Percentiles rank a stretch among this genome's conserved stretches.
Evolutionary conservation across 441 rosid species (phyloP).

Genomic region (Populus hybrid): DNA sequence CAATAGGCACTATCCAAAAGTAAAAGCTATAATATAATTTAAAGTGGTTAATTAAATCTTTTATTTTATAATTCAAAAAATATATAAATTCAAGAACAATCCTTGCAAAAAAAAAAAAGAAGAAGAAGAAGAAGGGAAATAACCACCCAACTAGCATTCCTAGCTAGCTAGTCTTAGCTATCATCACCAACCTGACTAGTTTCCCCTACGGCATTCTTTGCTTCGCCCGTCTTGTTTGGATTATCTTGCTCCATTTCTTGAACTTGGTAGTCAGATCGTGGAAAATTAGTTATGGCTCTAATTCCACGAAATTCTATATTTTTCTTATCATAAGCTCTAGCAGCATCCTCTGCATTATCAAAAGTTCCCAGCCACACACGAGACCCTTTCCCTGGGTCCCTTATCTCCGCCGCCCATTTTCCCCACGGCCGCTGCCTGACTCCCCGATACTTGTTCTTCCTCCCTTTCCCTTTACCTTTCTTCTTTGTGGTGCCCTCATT

Average conservation of each 20-base stretch:
- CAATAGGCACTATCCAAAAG: no score
- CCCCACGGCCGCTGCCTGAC: constrained; percentile 75
- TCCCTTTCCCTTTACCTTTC: not conserved
- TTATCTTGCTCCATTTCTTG: not conserved
- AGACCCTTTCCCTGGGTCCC: constrained; percentile 55
- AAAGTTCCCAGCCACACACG: constrained; percentile 78
- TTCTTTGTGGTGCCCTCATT: not conserved
- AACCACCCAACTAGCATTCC: no score
- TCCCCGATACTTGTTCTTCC: constrained; percentile 56
- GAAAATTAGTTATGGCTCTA: constrained; percentile 71
- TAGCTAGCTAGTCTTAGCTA: no score
- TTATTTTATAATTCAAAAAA: no score
- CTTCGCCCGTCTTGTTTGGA: not conserved
- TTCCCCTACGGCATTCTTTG: not conserved
- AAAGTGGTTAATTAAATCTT: no score
- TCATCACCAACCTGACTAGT: not conserved
- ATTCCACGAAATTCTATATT: constrained; percentile 61
- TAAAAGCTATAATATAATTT: no score
- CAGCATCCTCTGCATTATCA: constrained; percentile 61
- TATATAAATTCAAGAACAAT: no score
- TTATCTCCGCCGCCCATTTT: constrained; percentile 70
- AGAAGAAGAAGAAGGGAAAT: no score
- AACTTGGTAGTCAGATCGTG: constrained; percentile 23
- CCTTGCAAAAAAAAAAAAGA: no score
- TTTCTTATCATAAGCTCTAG: constrained; percentile 65